Conservation (phyloP, 202 grass and related monocot species). For the Bolboschoenoplectus hybrid region DNA sequence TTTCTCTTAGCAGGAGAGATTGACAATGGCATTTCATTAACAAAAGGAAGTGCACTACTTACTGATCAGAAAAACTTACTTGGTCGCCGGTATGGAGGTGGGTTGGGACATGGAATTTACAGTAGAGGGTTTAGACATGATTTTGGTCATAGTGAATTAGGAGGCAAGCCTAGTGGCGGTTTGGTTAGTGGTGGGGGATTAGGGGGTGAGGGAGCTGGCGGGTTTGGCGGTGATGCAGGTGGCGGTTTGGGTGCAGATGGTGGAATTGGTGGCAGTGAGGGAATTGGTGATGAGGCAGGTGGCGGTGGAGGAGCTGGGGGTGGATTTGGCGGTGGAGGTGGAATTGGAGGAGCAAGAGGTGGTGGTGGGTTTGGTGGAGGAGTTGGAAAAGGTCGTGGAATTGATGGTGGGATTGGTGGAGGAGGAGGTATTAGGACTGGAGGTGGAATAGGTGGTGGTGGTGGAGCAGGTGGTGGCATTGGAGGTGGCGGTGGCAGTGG, state of each 20-base stretch:
- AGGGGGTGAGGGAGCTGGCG: background rate
- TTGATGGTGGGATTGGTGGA: background rate
- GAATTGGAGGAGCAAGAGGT: background rate
- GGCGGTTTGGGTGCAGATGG: background rate
- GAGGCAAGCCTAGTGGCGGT: background rate
- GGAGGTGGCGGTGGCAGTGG: background rate
- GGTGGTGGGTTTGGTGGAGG: background rate
- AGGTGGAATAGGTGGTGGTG: background rate
- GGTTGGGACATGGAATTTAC: constrained; percentile 22
- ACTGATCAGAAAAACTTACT: constrained; percentile 1
- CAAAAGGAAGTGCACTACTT: background rate
- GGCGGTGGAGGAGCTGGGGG: background rate
- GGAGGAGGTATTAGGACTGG: background rate
- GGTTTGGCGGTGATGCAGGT: background rate
- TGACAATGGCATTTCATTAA: background rate
- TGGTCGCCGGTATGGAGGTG: constrained; percentile 3
- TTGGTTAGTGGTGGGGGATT: background rate
- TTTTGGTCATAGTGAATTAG: background rate
- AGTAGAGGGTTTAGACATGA: constrained; percentile 31
- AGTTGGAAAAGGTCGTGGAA: background rate
- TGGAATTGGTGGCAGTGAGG: background rate
- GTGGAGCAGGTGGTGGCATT: background rate
- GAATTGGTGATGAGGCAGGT: background rate
- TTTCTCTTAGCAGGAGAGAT: constrained; percentile 1
- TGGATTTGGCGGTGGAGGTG: background rate